A percentile compares a stretch with the other conserved stretches of the same genome.
Evolutionary conservation across 805 yeast species (phyloP).

Genomic region (Pichia gijzeniarum): DNA sequence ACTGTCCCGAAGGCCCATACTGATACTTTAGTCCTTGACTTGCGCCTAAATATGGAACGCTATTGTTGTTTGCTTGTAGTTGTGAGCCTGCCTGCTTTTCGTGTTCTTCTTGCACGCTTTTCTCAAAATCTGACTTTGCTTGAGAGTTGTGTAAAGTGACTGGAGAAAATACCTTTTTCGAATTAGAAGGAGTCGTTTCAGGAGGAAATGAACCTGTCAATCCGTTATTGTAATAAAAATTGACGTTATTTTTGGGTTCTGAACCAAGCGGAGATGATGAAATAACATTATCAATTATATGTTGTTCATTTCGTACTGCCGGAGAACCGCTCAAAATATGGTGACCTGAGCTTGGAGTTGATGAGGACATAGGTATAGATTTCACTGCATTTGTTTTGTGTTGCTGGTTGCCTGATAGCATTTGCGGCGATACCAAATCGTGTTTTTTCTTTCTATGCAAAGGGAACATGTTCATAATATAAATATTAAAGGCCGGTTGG

Average conservation of each 20-base stretch:
- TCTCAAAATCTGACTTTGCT: too few relatives aligned
- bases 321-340: not conserved
- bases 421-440: not conserved
- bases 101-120: too few relatives aligned
- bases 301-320: not conserved
- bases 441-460: constrained; percentile 4
- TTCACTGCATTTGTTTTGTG: not conserved
- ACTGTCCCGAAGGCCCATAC: not conserved
- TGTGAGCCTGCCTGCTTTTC: too few relatives aligned
- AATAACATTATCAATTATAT: not conserved
- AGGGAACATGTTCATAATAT: constrained; percentile 4
- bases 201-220: too few relatives aligned
- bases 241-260: too few relatives aligned
- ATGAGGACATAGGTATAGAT: not conserved
- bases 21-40: not conserved
- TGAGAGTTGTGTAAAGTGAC: too few relatives aligned
- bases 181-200: too few relatives aligned
- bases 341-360: not conserved
- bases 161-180: too few relatives aligned
- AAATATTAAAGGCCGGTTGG: not conserved
- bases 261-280: not conserved
- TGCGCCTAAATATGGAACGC: too few relatives aligned
- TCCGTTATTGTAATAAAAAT: too few relatives aligned
- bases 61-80: too few relatives aligned
- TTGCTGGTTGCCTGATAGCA: not conserved